Percentiles rank a stretch among this genome's conserved stretches.
Evolutionary conservation across 805 yeast species (phyloP).

Genomic region (Diddensiella santjacobensis): DNA sequence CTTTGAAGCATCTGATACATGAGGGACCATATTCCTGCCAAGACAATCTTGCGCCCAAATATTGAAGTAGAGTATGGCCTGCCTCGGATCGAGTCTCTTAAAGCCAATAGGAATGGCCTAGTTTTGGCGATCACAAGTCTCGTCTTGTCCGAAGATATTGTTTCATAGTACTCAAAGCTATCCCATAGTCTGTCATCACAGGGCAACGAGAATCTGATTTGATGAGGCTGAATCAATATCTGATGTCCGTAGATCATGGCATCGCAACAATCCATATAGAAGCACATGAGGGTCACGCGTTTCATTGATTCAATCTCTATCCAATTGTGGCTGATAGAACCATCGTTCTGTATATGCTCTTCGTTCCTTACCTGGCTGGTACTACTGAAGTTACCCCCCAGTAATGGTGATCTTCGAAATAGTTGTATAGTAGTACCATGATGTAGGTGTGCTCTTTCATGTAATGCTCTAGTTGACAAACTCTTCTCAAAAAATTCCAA

Average conservation of each 20-base stretch:
- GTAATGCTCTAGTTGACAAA: slow-evolving; percentile 60
- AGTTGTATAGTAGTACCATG: slow-evolving; percentile 84
- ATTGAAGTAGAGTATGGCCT: neutral
- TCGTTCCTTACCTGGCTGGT: neutral
- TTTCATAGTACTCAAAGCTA: neutral
- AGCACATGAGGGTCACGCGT: neutral
- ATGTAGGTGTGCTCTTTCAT: slow-evolving; percentile 79
- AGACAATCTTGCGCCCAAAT: neutral
- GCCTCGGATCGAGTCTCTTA: neutral
- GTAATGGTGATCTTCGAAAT: slow-evolving; percentile 65
- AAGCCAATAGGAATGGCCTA: neutral
- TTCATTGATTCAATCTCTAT: neutral
- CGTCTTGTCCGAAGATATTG: neutral
- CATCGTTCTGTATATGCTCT: neutral
- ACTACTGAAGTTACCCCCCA: slow-evolving; percentile 31
- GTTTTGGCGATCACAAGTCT: neutral
- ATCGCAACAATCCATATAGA: neutral
- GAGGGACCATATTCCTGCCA: neutral
- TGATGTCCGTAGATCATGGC: neutral
- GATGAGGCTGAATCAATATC: neutral
- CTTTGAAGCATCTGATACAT: neutral
- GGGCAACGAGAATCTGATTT: neutral
- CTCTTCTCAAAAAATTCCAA: slow-evolving; percentile 76
- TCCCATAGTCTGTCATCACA: neutral
- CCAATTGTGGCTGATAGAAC: neutral